Evolutionary conservation across 129 eudicot species (phyloP), one percentile per base, ranked within the genome.

Genomic region (Apium graveolens): DNA sequence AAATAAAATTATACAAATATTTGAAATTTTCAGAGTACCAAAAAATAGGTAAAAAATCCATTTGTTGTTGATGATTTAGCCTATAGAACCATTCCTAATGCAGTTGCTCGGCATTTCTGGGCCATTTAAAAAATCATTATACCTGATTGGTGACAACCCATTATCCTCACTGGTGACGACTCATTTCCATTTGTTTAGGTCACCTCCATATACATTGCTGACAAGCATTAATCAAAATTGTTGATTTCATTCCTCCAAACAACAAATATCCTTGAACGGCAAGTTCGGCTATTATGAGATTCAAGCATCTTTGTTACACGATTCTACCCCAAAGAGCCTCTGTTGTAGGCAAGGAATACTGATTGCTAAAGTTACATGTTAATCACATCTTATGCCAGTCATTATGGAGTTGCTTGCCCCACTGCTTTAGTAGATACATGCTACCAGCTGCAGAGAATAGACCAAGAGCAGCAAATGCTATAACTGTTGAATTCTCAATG

Each of bases 371-470:
- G 4, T 74, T 29, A 43, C 77, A 44, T n/a, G 80, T 31, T 20
- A 44, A 51, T 96, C 87, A 96, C 78, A 81, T 83, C 79, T 89
- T 87, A 89, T 86, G 97, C 82, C 86, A 87, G 82, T 86, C 89
- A n/a, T 87, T 93, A 76, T 85, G 91, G 83, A 82, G 96, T 53
- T 90, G 97, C 84, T 96, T 96, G 68, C 97, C 99, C 70, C 85
- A 85, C 71, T 85, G 89, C 84, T 87, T 96, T 81, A 96, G 81
- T 79, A 89, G 63, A 86, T 90, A 83, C 97, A 96, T 92, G 84
- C 97, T 92, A 65, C 80, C 90, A 81, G 99, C 97, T 72, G 97
- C 93, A 26, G 94, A 89, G 68, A 96, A 89, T 34, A 96, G 82
- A 8, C 86, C 85, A 71, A 92, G 77, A 76, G 93, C 97, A 34